These are phyloP conservation scores for Cordyceps militaris DNA, from an alignment of 2,329 filamentous ascomycete genomes.

Conservation along the genomic window DNA sequence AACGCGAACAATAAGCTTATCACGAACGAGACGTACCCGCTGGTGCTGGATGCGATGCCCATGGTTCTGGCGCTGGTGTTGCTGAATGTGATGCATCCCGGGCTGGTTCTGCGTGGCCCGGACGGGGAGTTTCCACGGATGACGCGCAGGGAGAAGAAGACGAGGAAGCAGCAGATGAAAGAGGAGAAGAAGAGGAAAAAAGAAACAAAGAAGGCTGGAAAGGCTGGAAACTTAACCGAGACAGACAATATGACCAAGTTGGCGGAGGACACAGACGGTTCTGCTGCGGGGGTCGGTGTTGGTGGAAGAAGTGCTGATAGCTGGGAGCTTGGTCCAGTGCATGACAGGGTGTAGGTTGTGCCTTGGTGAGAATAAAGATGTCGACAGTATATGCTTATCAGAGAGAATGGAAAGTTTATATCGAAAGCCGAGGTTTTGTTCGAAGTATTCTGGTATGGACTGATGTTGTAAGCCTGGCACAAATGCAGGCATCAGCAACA, in stretches of 20 bases:
- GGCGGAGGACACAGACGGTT: not conserved
- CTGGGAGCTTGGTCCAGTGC: not conserved
- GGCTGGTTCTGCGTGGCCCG: slow-evolving; percentile 37
- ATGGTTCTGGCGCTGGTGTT: slow-evolving; percentile 43
- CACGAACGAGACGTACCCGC: slow-evolving; percentile 45
- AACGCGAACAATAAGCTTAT: slow-evolving; percentile 37
- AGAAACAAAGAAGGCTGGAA: slow-evolving; percentile 16
- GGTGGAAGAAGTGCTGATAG: not conserved
- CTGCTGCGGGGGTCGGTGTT: not conserved
- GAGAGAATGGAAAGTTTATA: no score
- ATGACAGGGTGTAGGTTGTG: not conserved
- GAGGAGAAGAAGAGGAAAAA: slow-evolving; percentile 20
- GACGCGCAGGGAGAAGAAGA: slow-evolving; percentile 38
- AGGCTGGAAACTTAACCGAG: slow-evolving; percentile 15
- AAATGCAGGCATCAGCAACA: no score
- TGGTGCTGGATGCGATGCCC: slow-evolving; percentile 44
- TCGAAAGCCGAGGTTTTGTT: not conserved
- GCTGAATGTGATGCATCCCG: slow-evolving; percentile 41
- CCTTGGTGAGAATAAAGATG: not conserved
- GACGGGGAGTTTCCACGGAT: slow-evolving; percentile 38
- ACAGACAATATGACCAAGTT: not conserved
- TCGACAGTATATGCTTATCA: not conserved
- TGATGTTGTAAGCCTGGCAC: no score
- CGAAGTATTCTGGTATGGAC: no score
- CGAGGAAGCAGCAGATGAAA: slow-evolving; percentile 31